These are phyloP conservation scores for Leccinellum rugosiceps DNA, from an alignment of 768 basidiomycete species.

Conservation along the genomic window DNA sequence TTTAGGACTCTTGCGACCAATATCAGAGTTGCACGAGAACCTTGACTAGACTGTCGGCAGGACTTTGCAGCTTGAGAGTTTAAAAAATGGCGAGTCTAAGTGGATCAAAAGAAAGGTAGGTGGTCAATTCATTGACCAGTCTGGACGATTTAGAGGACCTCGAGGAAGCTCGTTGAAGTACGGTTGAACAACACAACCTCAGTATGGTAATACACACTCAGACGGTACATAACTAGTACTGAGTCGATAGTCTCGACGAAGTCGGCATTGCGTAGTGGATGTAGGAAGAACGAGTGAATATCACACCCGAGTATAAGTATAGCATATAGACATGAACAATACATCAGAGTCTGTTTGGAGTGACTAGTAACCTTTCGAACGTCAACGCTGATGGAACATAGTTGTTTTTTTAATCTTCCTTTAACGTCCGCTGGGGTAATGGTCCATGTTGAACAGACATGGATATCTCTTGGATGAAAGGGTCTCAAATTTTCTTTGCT, in stretches of 20 bases:
- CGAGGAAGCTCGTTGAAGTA: not conserved
- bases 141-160: not conserved
- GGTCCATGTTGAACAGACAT: not conserved
- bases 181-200: not conserved
- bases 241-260: too few relatives aligned
- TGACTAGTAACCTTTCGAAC: not conserved
- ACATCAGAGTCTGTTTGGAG: not conserved
- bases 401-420: not conserved
- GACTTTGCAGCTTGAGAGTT: not conserved
- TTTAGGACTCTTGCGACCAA: not conserved
- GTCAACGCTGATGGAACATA: not conserved
- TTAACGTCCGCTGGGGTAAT: not conserved
- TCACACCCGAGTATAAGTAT: not conserved
- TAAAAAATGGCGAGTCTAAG: not conserved
- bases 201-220: not conserved
- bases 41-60: not conserved
- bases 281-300: not conserved
- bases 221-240: too few relatives aligned
- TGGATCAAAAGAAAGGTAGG: not conserved
- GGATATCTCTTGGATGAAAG: not conserved
- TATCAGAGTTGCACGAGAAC: not conserved
- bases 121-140: not conserved
- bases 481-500: conserved; percentile 35
- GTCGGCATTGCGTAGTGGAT: not conserved
- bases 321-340: not conserved